Base-by-base conservation (phyloP, 2,329 filamentous ascomycete species). In the Alternaria rosae region DNA sequence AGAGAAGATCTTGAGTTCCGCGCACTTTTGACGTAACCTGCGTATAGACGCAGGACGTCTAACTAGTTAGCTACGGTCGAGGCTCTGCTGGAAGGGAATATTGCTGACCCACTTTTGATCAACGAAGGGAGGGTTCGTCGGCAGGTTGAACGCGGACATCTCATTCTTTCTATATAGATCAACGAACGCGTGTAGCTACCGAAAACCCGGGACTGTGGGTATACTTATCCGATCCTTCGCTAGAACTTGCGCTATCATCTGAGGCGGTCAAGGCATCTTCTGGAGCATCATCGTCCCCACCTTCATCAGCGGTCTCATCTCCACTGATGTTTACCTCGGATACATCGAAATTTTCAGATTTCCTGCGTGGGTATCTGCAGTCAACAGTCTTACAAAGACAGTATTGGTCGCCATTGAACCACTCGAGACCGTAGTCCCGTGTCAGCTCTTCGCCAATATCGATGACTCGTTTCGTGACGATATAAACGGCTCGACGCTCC, bases 391-490 rank as follows among this genome's bases (percentile, higher is more conserved):
- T 43, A 41, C 59, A 61, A 23, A 57, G 26, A 25, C 59, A 57
- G 3, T 13, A 32, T 7, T 59, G 17, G 5, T 52, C 20, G 5
- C 7, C 12, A 10, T 23, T 9, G n/a, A 59, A 57, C 53, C 57
- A 64, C 1, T 59, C 25, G 2, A 8, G 1, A 9, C 64, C 66
- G 48, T 68, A 66, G 30, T 66, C 57, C 12, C 64, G 38, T 3
- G 51, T 64, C 15, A 68, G 56, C 48, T 66, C 61, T 23, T 66
- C 50, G 4, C 45, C 45, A 4, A 17, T 10, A 6, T 9, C 9
- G 38, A 68, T 54, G 4, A 44, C 28, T 13, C 17, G 30, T 3
- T 23, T 41, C 1, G 47, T 47, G 3, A 47, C 12, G 11, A 66
- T 23, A n/a, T 42, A 52, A 9, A 62, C 4, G 10, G 62, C 47